These are phyloP conservation scores for Abrus pulchellus DNA, from an alignment of 306 rosid species.

Conservation along the genomic window DNA sequence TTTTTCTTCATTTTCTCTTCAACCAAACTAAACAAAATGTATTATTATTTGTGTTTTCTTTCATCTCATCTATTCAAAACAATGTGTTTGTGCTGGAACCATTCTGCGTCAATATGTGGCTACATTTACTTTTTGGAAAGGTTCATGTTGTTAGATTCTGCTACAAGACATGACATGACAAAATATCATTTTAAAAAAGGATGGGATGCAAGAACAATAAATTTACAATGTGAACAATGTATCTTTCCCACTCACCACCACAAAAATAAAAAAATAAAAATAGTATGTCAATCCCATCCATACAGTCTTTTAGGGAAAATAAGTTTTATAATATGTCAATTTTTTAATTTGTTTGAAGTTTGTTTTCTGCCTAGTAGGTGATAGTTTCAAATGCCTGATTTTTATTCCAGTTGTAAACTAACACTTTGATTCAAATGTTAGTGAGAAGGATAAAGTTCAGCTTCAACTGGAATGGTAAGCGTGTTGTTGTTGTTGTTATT, in stretches of 20 bases:
- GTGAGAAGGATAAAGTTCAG: constrained; percentile 87
- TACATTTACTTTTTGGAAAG: constrained; percentile 27
- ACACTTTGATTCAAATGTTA: constrained; percentile 57
- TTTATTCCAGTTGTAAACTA: constrained; percentile 39
- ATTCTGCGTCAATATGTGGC: not conserved
- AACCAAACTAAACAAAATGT: no score
- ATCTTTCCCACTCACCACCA: constrained; percentile 16
- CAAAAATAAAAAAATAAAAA: no score
- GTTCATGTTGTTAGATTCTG: constrained; percentile 28
- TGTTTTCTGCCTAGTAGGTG: constrained; percentile 34
- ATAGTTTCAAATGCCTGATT: constrained; percentile 42
- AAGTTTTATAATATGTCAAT: constrained; percentile 17
- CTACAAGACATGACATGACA: not conserved
- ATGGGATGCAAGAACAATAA: constrained; percentile 4
- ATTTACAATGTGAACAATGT: constrained; percentile 4
- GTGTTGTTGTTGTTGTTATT: no score
- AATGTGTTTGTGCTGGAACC: constrained; percentile 29
- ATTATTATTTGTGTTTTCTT: no score
- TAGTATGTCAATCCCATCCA: constrained; percentile 2
- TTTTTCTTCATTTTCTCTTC: no score
- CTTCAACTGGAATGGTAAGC: constrained; percentile 95
- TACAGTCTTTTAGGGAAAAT: not conserved
- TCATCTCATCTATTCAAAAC: no score
- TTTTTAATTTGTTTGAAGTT: constrained; percentile 26
- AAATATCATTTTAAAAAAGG: not conserved